A percentile compares a stretch with the other conserved stretches of the same genome.
These are phyloP conservation scores for Lavandula angustifolia DNA, from an alignment of 257 asterid genomes.

Conservation along the genomic window DNA sequence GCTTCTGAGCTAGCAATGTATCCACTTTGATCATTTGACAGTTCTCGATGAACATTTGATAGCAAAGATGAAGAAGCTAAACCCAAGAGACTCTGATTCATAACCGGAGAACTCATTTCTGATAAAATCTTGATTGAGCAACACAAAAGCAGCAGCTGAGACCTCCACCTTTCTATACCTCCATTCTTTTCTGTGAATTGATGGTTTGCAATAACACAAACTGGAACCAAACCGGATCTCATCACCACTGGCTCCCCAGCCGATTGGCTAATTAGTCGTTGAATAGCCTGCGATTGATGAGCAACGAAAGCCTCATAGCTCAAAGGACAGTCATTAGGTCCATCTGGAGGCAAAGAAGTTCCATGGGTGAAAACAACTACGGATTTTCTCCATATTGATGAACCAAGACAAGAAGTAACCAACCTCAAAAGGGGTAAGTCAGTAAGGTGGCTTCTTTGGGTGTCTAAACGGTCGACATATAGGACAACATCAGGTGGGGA, in stretches of 20 bases:
- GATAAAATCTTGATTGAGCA: constrained; percentile 65
- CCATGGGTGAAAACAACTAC: constrained; percentile 74
- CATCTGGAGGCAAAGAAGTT: constrained; percentile 66
- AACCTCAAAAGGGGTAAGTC: constrained; percentile 62
- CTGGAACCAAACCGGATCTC: constrained; percentile 45
- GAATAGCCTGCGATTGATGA: constrained; percentile 43
- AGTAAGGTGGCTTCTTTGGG: constrained; percentile 37
- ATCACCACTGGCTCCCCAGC: constrained; percentile 30
- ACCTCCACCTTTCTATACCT: constrained; percentile 58
- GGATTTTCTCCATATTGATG: constrained; percentile 65
- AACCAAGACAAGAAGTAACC: constrained; percentile 58
- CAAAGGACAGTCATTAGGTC: constrained; percentile 48
- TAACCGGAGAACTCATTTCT: constrained; percentile 42
- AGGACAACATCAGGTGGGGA: constrained; percentile 72
- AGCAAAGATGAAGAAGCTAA: constrained; percentile 45
- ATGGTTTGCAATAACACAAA: constrained; percentile 60
- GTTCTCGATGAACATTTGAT: constrained; percentile 37
- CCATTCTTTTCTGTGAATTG: constrained; percentile 27
- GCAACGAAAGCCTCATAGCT: constrained; percentile 52
- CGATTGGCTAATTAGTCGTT: constrained; percentile 48
- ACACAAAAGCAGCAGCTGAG: constrained; percentile 56
- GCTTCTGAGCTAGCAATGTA: constrained; percentile 29
- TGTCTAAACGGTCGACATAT: constrained; percentile 76
- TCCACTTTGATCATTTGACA: constrained; percentile 29
- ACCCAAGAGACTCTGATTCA: constrained; percentile 22